Evolutionary conservation across 495 filamentous ascomycete genomes (phyloP).

Genomic region (Bryoglossum gracile): DNA sequence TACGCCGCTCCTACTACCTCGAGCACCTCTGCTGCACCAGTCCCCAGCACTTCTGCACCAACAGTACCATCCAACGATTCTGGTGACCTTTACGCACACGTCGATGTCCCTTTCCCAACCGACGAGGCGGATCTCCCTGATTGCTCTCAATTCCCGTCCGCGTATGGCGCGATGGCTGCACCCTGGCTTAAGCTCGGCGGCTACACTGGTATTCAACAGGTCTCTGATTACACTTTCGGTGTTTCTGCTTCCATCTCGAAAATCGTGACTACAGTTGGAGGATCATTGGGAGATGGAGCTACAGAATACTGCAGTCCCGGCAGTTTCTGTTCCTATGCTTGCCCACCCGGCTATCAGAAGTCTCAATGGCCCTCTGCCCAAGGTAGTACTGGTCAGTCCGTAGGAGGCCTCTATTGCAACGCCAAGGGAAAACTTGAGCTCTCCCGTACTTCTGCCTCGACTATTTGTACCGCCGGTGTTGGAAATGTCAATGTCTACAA

Average conservation of each 20-base stretch:
- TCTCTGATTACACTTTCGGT: conserved; percentile 33
- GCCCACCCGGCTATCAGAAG: conserved; percentile 87
- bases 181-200: conserved; percentile 61
- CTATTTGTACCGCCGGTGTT: conserved; percentile 69
- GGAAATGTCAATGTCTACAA: conserved; percentile 68
- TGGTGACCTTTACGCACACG: conserved; percentile 65
- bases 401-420: conserved; percentile 84
- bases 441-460: conserved; percentile 58
- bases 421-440: conserved; percentile 64
- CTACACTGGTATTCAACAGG: conserved; percentile 71
- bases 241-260: conserved; percentile 33
- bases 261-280: conserved; percentile 57
- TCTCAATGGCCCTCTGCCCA: conserved; percentile 81
- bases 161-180: conserved; percentile 72
- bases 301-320: conserved; percentile 57
- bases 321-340: conserved; percentile 86
- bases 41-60: background rate
- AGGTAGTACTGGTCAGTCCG: conserved; percentile 74
- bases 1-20: too few species aligned
- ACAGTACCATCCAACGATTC: conserved; percentile 8
- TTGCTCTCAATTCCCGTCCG: conserved; percentile 71
- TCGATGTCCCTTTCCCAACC: conserved; percentile 60
- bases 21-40: conserved; percentile 4
- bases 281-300: conserved; percentile 39
- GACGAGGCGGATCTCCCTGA: too few species aligned